A percentile compares a stretch with the other conserved stretches of the same genome.
These are phyloP conservation scores for Monosporozyma aquatica DNA, from an alignment of 805 yeast species.

Conservation along the genomic window DNA sequence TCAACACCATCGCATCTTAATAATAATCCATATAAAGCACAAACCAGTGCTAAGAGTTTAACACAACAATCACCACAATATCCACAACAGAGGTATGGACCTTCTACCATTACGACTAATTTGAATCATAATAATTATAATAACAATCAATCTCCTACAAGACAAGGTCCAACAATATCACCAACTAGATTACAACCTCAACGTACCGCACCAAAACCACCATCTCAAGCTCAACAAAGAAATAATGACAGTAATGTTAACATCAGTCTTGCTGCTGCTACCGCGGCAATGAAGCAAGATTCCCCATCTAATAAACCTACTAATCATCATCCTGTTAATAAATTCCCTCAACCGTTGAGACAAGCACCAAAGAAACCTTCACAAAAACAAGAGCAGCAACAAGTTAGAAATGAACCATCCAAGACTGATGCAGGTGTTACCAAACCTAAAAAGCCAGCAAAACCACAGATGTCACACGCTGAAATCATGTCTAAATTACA, in stretches of 20 bases:
- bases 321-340: constrained; percentile 14
- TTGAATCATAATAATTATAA: constrained; percentile 22
- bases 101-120: constrained; percentile 6
- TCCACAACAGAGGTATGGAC: not conserved
- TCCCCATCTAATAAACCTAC: constrained; percentile 5
- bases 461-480: constrained; percentile 67
- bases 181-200: constrained; percentile 21
- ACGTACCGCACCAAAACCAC: constrained; percentile 20
- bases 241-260: constrained; percentile 7
- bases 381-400: constrained; percentile 1
- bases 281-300: constrained; percentile 24
- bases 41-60: not conserved
- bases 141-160: constrained; percentile 5
- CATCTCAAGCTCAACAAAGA: constrained; percentile 4
- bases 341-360: constrained; percentile 15
- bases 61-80: constrained; percentile 6
- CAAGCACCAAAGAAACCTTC: constrained; percentile 29
- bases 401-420: constrained; percentile 11
- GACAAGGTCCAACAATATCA: constrained; percentile 1
- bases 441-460: constrained; percentile 40
- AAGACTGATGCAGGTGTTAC: constrained; percentile 26
- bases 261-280: constrained; percentile 32
- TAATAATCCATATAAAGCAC: not conserved
- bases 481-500: constrained; percentile 76
- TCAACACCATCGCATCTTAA: not conserved